phyloP scores from a whole-genome alignment of 2,329 filamentous ascomycete genomes.

The Lecanicillium sp. region DNA sequence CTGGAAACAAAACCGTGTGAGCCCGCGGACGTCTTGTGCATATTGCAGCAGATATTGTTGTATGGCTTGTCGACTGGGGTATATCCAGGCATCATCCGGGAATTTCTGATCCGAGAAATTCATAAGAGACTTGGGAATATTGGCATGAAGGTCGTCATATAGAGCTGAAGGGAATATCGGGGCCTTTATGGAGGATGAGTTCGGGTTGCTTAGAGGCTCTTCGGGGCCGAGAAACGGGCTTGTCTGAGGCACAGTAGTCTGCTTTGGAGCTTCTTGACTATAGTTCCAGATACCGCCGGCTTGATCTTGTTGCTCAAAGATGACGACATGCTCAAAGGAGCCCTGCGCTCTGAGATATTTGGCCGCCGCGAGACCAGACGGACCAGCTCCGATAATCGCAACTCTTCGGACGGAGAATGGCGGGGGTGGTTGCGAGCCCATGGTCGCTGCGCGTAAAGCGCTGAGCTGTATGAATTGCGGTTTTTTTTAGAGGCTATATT shows the following conservation, averaged over 20 bases:
- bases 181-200: slow-evolving; percentile 19
- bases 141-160: slow-evolving; percentile 65
- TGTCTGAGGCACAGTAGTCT: slow-evolving; percentile 13
- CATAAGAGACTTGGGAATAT: slow-evolving; percentile 68
- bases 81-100: slow-evolving; percentile 49
- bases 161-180: slow-evolving; percentile 42
- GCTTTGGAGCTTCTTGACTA: slow-evolving; percentile 23
- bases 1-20: slow-evolving; percentile 54
- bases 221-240: slow-evolving; percentile 21
- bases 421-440: too few relatives aligned
- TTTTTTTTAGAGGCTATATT: too few relatives aligned
- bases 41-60: slow-evolving; percentile 58
- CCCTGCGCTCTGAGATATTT: slow-evolving; percentile 62
- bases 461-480: too few relatives aligned
- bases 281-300: slow-evolving; percentile 70
- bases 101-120: slow-evolving; percentile 56
- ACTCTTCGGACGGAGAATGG: too few relatives aligned
- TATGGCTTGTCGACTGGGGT: slow-evolving; percentile 57
- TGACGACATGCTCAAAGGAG: slow-evolving; percentile 51
- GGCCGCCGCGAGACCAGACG: background rate
- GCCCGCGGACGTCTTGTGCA: slow-evolving; percentile 46
- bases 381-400: too few relatives aligned
- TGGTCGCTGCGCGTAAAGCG: too few relatives aligned
- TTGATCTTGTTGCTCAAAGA: slow-evolving; percentile 61
- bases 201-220: slow-evolving; percentile 36